Percentiles rank a stretch among this genome's conserved stretches.
Conservation (phyloP, 768 basidiomycete genomes). For the Pleurotus pulmonarius region DNA sequence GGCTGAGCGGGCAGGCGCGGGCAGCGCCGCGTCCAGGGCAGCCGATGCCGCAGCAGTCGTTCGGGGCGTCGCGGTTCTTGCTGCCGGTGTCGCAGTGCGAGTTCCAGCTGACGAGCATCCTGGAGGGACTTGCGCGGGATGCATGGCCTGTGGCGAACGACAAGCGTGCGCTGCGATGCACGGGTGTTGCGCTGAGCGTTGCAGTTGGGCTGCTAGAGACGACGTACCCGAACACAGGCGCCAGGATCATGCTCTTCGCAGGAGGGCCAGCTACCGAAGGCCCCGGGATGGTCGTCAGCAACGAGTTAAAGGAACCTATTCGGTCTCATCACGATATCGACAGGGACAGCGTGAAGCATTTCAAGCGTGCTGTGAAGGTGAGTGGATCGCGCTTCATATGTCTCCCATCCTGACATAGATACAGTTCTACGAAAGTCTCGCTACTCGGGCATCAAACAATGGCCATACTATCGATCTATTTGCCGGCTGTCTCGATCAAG, state of each 20-base stretch:
- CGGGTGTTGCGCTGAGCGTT: constrained; percentile 91
- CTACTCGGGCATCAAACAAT: constrained; percentile 89
- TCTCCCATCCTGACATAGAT: constrained; percentile 7
- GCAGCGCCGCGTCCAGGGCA: constrained; percentile 87
- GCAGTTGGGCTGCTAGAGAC: constrained; percentile 92
- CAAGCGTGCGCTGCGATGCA: constrained; percentile 89
- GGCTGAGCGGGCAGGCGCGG: constrained; percentile 72
- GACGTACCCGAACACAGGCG: constrained; percentile 94
- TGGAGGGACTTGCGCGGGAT: constrained; percentile 84
- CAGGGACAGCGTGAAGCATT: constrained; percentile 93
- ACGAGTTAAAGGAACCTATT: constrained; percentile 95
- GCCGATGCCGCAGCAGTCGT: constrained; percentile 72
- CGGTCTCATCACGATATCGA: constrained; percentile 99
- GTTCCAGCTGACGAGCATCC: constrained; percentile 91
- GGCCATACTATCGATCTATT: constrained; percentile 95
- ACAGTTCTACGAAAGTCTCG: constrained; percentile 94
- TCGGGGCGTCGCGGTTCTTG: constrained; percentile 88
- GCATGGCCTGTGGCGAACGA: constrained; percentile 98
- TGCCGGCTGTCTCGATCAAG: constrained; percentile 96
- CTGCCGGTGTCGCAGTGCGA: constrained; percentile 91
- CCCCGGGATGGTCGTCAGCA: constrained; percentile 94
- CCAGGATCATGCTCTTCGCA: constrained; percentile 92
- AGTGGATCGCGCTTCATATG: constrained; percentile 13
- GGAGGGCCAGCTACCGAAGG: constrained; percentile 97
- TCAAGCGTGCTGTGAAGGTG: constrained; percentile 95